phyloP scores from a whole-genome alignment of 2,329 filamentous ascomycete genomes.

The Arthrinium puccinioides region DNA sequence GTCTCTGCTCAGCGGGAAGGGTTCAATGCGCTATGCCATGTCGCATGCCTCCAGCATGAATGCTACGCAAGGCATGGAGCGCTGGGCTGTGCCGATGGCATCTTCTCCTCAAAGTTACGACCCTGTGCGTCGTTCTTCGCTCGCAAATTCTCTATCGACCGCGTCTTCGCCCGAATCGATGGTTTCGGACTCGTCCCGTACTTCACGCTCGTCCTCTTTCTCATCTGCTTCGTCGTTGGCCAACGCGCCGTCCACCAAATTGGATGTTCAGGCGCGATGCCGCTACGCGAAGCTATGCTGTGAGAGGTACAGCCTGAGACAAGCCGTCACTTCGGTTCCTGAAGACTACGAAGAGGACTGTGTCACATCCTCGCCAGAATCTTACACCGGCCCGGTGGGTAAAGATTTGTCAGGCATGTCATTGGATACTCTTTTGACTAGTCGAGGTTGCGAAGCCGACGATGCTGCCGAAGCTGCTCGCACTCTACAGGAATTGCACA shows the following conservation, averaged over 20 bases:
- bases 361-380: slow-evolving; percentile 49
- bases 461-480: slow-evolving; percentile 48
- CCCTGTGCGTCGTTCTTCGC: slow-evolving; percentile 50
- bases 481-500: slow-evolving; percentile 54
- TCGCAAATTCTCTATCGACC: slow-evolving; percentile 55
- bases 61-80: slow-evolving; percentile 43
- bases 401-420: slow-evolving; percentile 44
- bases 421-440: slow-evolving; percentile 38
- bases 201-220: slow-evolving; percentile 58
- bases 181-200: slow-evolving; percentile 54
- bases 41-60: slow-evolving; percentile 41
- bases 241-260: slow-evolving; percentile 50
- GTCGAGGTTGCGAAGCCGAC: slow-evolving; percentile 40
- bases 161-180: slow-evolving; percentile 62
- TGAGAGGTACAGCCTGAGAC: slow-evolving; percentile 47
- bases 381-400: slow-evolving; percentile 44
- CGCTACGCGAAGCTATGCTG: slow-evolving; percentile 51
- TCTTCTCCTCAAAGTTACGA: slow-evolving; percentile 46
- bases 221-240: slow-evolving; percentile 54
- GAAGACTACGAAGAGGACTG: slow-evolving; percentile 46
- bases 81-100: slow-evolving; percentile 38
- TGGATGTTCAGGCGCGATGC: slow-evolving; percentile 57
- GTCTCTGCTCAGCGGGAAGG: slow-evolving; percentile 38
- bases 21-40: slow-evolving; percentile 56
- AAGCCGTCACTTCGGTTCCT: slow-evolving; percentile 48